These are phyloP conservation scores for Magnusiomyces suaveolens DNA, from an alignment of 1,139 yeast genomes.

Conservation along the genomic window DNA sequence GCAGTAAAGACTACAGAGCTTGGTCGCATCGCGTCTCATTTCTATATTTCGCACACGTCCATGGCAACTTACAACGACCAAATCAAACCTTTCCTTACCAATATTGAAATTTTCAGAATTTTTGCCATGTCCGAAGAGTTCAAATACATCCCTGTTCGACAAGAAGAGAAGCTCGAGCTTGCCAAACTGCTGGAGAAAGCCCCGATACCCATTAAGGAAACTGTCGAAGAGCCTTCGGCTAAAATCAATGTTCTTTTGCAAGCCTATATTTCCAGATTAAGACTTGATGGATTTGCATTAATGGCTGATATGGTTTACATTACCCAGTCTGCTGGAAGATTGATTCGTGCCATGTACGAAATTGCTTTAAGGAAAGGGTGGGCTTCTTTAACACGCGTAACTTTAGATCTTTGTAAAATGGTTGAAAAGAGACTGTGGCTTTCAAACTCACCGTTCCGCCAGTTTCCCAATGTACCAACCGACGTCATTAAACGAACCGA, in stretches of 20 bases:
- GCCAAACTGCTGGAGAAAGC: slow-evolving; percentile 59
- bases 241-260: slow-evolving; percentile 76
- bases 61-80: slow-evolving; percentile 51
- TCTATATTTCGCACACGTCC: slow-evolving; percentile 68
- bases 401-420: slow-evolving; percentile 66
- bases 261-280: slow-evolving; percentile 67
- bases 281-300: slow-evolving; percentile 80
- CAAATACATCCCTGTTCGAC: slow-evolving; percentile 70
- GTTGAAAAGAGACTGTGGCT: slow-evolving; percentile 78
- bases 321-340: slow-evolving; percentile 87
- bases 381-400: slow-evolving; percentile 51
- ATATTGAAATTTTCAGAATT: slow-evolving; percentile 65
- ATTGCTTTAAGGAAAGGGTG: slow-evolving; percentile 62
- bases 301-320: slow-evolving; percentile 90
- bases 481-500: slow-evolving; percentile 71
- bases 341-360: slow-evolving; percentile 78
- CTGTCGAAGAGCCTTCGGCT: slow-evolving; percentile 60
- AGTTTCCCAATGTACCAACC: slow-evolving; percentile 56
- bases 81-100: slow-evolving; percentile 54
- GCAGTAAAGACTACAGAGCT: slow-evolving; percentile 53
- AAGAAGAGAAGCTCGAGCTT: slow-evolving; percentile 77
- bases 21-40: slow-evolving; percentile 81
- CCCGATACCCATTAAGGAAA: slow-evolving; percentile 79
- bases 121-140: slow-evolving; percentile 83
- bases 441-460: slow-evolving; percentile 78